Base-by-base conservation (phyloP, 106 monocot species). In the Dioscorea alata region DNA sequence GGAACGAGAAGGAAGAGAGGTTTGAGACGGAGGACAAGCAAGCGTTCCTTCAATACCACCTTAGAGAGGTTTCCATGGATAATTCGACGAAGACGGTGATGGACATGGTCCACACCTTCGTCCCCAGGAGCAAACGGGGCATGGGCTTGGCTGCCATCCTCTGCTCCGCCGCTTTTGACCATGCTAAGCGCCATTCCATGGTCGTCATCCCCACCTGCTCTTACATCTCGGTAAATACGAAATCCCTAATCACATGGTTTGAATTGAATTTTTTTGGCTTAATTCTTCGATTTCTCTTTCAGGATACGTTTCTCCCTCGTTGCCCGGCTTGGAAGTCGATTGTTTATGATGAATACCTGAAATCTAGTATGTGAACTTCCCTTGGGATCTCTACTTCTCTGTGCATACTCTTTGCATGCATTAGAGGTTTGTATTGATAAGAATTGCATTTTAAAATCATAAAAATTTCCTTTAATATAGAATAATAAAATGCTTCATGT, bases 51-150 rank as follows among this genome's bases (percentile, higher is more conserved):
- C 84, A 92, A 66, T 97, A 92, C 81, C 78, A 61, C 70, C 80
- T 83, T 73, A 48, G 67, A 14, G 71, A 59, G 20, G 58, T 67
- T 23, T 48, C 9, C 2, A 60, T 49, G 16, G 59, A 28, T 20
- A 31, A 19, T n/a, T 42, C 42, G 67, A 61, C 4, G 69, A 59
- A 25, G 64, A 31, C 20, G 50, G 82, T 75, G 81, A 89, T 92
- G 89, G 91, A 96, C 64, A 82, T 88, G 91, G 82, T 78, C 16
- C 94, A 95, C 78, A 95, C 94, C 8, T 95, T 73, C 81, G 90
- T 95, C 58, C 91, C 94, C 17, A 59, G 79, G 69, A 85, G 81
- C 75, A 91, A 86, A 79, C 73, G 91, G 22, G 96, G 96, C 6
- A 23, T 74, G 76, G 96, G 96, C 22, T 48, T 92, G 65, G 97